Percentiles rank a stretch among this genome's conserved stretches.
Conservation (phyloP, 2,329 filamentous ascomycete genomes). For the Acephala macrosclerotiorum region DNA sequence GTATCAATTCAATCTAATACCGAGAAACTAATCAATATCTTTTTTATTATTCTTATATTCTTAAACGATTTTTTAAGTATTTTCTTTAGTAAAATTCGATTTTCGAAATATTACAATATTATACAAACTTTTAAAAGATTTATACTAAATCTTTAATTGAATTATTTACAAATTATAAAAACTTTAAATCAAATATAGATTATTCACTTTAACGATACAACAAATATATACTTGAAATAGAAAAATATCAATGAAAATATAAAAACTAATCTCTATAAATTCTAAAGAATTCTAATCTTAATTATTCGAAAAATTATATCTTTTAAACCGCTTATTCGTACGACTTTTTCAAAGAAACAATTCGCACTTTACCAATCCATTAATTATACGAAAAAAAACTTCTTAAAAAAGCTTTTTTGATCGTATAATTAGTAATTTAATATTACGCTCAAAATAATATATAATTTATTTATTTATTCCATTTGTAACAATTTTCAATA, state of each 20-base stretch:
- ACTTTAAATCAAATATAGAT: slow-evolving; percentile 20
- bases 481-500: slow-evolving; percentile 15
- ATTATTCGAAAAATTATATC: slow-evolving; percentile 25
- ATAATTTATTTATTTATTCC: slow-evolving; percentile 15
- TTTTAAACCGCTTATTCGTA: slow-evolving; percentile 24
- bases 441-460: slow-evolving; percentile 18
- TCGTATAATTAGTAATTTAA: slow-evolving; percentile 12
- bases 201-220: background rate
- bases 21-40: slow-evolving; percentile 25
- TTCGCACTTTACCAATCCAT: slow-evolving; percentile 22
- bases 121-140: slow-evolving; percentile 20
- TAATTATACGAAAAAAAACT: slow-evolving; percentile 14
- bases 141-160: slow-evolving; percentile 27
- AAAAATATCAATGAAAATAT: slow-evolving; percentile 18
- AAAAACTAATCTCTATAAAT: slow-evolving; percentile 19
- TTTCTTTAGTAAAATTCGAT: slow-evolving; percentile 26
- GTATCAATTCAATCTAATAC: slow-evolving; percentile 25
- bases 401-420: slow-evolving; percentile 16
- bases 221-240: slow-evolving; percentile 17
- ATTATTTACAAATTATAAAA: slow-evolving; percentile 27
- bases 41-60: slow-evolving; percentile 15
- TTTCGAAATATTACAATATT: slow-evolving; percentile 23
- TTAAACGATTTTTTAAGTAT: slow-evolving; percentile 20
- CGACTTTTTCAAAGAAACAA: slow-evolving; percentile 22
- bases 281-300: slow-evolving; percentile 24